Evolutionary conservation across 176 grass and related monocot genomes (phyloP).

Genomic region (Rhipidocladum racemiflorum): DNA sequence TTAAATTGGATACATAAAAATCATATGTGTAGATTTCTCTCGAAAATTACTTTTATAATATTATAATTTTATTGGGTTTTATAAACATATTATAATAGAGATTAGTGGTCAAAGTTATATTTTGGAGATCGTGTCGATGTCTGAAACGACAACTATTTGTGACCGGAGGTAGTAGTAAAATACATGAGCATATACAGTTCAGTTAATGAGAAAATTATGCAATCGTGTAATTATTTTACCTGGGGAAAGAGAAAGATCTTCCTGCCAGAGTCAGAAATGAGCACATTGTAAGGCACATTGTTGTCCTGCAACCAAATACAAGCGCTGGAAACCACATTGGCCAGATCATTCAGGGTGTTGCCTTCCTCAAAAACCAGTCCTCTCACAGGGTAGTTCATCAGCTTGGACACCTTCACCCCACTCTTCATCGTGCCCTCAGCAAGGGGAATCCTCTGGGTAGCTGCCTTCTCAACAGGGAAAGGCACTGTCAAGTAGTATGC

Average conservation of each 20-base stretch:
- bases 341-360: slow-evolving; percentile 60
- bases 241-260: slow-evolving; percentile 83
- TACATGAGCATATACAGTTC: not conserved
- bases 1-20: too few species aligned
- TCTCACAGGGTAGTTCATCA: slow-evolving; percentile 91
- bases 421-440: slow-evolving; percentile 38
- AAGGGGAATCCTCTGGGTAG: slow-evolving; percentile 62
- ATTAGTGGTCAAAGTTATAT: too few species aligned
- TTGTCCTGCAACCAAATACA: slow-evolving; percentile 93
- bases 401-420: slow-evolving; percentile 68
- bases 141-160: too few species aligned
- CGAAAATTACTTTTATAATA: too few species aligned
- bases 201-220: not conserved
- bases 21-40: too few species aligned
- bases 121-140: too few species aligned
- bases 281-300: slow-evolving; percentile 91
- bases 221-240: slow-evolving; percentile 29
- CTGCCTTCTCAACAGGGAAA: slow-evolving; percentile 94
- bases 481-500: slow-evolving; percentile 77
- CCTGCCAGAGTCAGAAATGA: slow-evolving; percentile 71
- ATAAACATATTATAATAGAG: too few species aligned
- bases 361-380: slow-evolving; percentile 81
- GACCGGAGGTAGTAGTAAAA: too few species aligned
- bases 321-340: slow-evolving; percentile 65
- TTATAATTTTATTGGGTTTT: too few species aligned